These are phyloP conservation scores for Fusarium sp. DNA, from an alignment of 2,329 filamentous ascomycete genomes.

Conservation along the genomic window DNA sequence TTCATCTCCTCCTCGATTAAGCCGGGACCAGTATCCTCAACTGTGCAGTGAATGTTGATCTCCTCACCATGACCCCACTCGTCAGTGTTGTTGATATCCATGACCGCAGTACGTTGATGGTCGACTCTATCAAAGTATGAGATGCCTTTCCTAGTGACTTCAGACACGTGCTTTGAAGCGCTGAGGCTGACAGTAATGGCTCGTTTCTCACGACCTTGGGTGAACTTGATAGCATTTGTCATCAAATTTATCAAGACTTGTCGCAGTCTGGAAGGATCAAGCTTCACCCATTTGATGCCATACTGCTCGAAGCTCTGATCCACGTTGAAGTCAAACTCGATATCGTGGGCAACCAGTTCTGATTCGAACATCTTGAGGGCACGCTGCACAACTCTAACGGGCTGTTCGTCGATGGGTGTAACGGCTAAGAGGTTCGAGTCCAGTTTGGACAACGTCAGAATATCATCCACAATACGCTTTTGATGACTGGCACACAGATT, in stretches of 20 bases:
- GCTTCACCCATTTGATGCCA: slow-evolving; percentile 74
- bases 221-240: slow-evolving; percentile 73
- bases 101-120: slow-evolving; percentile 46
- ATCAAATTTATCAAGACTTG: slow-evolving; percentile 83
- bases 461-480: slow-evolving; percentile 76
- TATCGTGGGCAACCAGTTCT: slow-evolving; percentile 76
- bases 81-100: slow-evolving; percentile 60
- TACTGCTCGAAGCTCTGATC: slow-evolving; percentile 73
- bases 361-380: slow-evolving; percentile 83
- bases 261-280: slow-evolving; percentile 78
- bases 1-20: slow-evolving; percentile 72
- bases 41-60: slow-evolving; percentile 77
- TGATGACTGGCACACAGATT: slow-evolving; percentile 82
- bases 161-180: slow-evolving; percentile 64
- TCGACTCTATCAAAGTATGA: slow-evolving; percentile 60
- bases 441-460: slow-evolving; percentile 73
- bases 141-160: slow-evolving; percentile 52
- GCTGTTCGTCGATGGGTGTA: slow-evolving; percentile 75
- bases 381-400: slow-evolving; percentile 72
- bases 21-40: slow-evolving; percentile 77
- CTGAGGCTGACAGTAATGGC: slow-evolving; percentile 72
- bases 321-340: slow-evolving; percentile 74
- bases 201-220: slow-evolving; percentile 66
- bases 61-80: slow-evolving; percentile 80
- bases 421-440: slow-evolving; percentile 77